Percentiles rank a stretch among this genome's conserved stretches.
phyloP scores from a whole-genome alignment of 148 eudicot species.

The Chenopodium berlandieri region DNA sequence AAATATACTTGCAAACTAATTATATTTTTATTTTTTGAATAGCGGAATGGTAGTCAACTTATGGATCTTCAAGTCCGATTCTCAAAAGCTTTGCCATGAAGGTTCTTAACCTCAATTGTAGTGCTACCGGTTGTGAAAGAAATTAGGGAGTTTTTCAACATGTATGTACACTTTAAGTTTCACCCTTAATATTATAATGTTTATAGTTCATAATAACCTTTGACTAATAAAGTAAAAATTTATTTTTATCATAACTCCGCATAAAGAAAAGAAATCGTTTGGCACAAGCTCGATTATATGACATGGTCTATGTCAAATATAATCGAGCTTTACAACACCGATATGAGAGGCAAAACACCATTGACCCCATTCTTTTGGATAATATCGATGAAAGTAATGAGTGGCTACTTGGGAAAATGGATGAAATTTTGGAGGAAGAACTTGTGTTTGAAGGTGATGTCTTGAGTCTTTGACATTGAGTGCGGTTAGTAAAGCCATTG shows the following conservation, averaged over 20 bases:
- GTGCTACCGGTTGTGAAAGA: not conserved
- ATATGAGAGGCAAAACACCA: not conserved
- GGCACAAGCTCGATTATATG: not conserved
- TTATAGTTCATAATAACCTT: no score
- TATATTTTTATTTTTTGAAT: not conserved
- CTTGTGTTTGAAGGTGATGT: not conserved
- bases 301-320: not conserved
- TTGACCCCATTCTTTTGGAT: not conserved
- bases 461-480: not conserved
- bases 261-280: not conserved
- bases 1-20: not conserved
- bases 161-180: no score
- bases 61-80: not conserved
- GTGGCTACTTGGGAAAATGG: conserved; percentile 2
- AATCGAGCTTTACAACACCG: not conserved
- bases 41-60: not conserved
- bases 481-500: not conserved
- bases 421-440: not conserved
- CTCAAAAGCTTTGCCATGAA: not conserved
- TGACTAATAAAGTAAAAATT: no score
- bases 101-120: not conserved
- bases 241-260: not conserved
- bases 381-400: not conserved
- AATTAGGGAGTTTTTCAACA: not conserved
- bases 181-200: no score